These are phyloP conservation scores for Sugiyamaella neomexicana DNA, from an alignment of 1,139 yeast species.

Conservation along the genomic window DNA sequence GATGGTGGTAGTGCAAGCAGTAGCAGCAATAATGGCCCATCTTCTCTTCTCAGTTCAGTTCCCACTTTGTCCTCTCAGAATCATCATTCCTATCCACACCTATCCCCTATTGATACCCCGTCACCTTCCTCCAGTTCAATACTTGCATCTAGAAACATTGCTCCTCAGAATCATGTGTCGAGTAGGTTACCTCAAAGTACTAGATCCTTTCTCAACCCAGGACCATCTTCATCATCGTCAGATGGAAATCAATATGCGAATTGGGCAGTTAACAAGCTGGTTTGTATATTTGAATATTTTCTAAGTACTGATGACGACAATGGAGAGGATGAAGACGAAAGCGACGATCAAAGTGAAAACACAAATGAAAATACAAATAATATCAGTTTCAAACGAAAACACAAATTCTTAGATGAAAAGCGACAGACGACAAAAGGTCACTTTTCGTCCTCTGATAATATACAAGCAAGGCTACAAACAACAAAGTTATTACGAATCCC, in stretches of 20 bases:
- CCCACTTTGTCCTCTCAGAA: background rate
- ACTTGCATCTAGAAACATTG: conserved; percentile 7
- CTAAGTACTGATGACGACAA: conserved; percentile 2
- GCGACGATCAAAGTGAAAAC: background rate
- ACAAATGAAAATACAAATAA: no score
- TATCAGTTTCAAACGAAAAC: background rate
- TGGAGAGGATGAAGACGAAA: conserved; percentile 1
- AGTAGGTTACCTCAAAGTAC: conserved; percentile 6
- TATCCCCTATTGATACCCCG: background rate
- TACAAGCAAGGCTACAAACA: no score
- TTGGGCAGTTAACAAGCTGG: conserved; percentile 15
- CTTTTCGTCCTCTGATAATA: background rate
- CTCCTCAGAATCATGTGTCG: conserved; percentile 14
- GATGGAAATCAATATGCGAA: background rate
- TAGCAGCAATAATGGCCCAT: background rate
- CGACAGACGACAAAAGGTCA: background rate
- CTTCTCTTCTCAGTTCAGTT: no score
- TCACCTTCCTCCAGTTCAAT: background rate
- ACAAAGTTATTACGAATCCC: background rate
- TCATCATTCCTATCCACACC: background rate
- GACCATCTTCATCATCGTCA: background rate
- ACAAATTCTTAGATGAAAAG: background rate
- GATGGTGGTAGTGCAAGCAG: background rate
- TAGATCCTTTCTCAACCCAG: background rate
- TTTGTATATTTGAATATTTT: conserved; percentile 11